phyloP scores from a whole-genome alignment of 345 rosid species.

The Aegle marmelos region DNA sequence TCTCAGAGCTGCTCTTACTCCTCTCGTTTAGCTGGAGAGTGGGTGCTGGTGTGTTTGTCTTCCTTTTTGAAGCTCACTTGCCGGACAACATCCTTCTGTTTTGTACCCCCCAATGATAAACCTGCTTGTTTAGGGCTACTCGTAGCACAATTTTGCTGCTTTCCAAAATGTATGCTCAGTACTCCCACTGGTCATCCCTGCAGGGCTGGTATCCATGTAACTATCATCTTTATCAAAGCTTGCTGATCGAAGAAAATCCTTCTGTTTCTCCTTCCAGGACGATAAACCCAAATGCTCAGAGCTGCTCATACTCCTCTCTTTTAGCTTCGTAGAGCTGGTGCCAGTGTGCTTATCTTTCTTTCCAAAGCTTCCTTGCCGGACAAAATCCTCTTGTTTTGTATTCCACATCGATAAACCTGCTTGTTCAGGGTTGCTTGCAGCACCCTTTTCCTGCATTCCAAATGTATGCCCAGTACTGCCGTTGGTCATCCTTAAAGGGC shows the following conservation, averaged over 20 bases:
- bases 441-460: neutral
- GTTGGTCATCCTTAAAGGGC: neutral
- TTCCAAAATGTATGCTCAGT: neutral
- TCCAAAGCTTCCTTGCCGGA: neutral
- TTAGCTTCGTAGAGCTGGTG: neutral
- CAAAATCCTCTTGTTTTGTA: neutral
- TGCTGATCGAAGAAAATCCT: neutral
- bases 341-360: no score
- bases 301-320: neutral
- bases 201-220: neutral
- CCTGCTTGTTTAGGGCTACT: no score
- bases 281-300: neutral
- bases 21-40: neutral
- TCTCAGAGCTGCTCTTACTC: neutral
- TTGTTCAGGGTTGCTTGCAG: no score
- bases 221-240: neutral
- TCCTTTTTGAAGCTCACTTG: no score
- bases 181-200: neutral
- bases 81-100: no score
- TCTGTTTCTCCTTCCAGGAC: neutral
- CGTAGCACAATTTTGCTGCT: neutral
- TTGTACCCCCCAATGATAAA: no score
- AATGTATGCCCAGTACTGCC: neutral
- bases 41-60: no score
- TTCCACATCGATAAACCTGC: no score